These are phyloP conservation scores for Vanrija sp. DNA, from an alignment of 1,284 basidiomycete genomes.

Conservation along the genomic window DNA sequence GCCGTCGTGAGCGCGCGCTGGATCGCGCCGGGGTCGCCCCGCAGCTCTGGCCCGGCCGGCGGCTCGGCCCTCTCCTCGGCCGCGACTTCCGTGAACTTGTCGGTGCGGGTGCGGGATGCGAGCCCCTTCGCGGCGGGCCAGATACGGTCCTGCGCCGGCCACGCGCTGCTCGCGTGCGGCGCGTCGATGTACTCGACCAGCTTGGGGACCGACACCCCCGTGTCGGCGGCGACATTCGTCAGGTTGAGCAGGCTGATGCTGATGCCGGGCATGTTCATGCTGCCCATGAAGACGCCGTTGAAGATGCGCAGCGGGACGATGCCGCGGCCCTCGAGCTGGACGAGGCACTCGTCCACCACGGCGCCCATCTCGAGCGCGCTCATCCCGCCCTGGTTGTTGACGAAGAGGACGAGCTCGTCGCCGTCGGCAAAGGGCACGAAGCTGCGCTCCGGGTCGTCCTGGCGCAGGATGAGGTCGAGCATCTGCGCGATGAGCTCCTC, in stretches of 20 bases:
- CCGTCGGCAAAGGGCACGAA: conserved; percentile 50
- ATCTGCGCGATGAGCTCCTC: conserved; percentile 39
- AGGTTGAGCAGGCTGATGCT: conserved; percentile 52
- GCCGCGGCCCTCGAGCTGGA: conserved; percentile 37
- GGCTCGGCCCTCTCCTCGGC: conserved; percentile 27
- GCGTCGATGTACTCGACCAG: conserved; percentile 51
- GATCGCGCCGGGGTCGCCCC: conserved; percentile 23
- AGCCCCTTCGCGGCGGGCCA: conserved; percentile 31
- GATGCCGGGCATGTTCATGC: conserved; percentile 53
- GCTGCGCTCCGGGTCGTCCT: conserved; percentile 50
- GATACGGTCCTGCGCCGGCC: conserved; percentile 45
- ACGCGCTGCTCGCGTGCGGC: conserved; percentile 48
- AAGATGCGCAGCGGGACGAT: conserved; percentile 49
- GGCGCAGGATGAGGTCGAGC: conserved; percentile 44
- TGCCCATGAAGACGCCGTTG: conserved; percentile 51
- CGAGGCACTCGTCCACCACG: conserved; percentile 48
- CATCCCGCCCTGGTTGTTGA: conserved; percentile 54
- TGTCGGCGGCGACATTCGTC: conserved; percentile 38
- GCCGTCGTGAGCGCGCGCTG: conserved; percentile 29
- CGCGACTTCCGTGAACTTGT: conserved; percentile 34
- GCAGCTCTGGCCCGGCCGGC: conserved; percentile 31
- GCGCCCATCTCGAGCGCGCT: conserved; percentile 51
- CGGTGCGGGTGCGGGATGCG: conserved; percentile 25
- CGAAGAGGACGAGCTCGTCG: conserved; percentile 45
- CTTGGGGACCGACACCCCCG: conserved; percentile 23